Conservation (phyloP, 2,329 filamentous ascomycete species). For the Fusarium redolens region DNA sequence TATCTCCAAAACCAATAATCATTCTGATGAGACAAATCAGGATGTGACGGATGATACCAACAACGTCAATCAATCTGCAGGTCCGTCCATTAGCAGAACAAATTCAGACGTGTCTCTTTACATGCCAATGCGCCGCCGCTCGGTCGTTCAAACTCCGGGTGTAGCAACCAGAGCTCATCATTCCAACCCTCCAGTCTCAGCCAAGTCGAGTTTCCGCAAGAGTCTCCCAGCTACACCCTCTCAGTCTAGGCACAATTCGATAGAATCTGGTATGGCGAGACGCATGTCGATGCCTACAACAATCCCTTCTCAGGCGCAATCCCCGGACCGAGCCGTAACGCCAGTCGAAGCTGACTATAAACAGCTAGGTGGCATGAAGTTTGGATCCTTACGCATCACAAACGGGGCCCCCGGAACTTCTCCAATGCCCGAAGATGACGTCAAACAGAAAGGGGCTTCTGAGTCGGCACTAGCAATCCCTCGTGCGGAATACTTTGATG, state of each 20-base stretch:
- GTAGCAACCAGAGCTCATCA: slow-evolving; percentile 58
- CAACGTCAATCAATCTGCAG: slow-evolving; percentile 32
- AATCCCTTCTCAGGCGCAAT: slow-evolving; percentile 26
- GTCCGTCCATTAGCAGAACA: slow-evolving; percentile 41
- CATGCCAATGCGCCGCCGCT: slow-evolving; percentile 60
- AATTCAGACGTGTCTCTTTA: slow-evolving; percentile 62
- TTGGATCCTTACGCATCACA: slow-evolving; percentile 71
- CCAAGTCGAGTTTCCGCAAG: slow-evolving; percentile 51
- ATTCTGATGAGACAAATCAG: slow-evolving; percentile 28
- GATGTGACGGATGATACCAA: slow-evolving; percentile 40
- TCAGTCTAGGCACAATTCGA: slow-evolving; percentile 53
- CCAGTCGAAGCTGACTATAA: slow-evolving; percentile 67
- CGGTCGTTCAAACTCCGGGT: slow-evolving; percentile 61
- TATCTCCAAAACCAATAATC: slow-evolving; percentile 19
- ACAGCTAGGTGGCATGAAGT: slow-evolving; percentile 71
- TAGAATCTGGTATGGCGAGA: slow-evolving; percentile 51
- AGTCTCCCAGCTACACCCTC: slow-evolving; percentile 54
- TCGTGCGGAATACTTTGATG: slow-evolving; percentile 22
- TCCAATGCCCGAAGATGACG: slow-evolving; percentile 45
- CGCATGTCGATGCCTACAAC: slow-evolving; percentile 51
- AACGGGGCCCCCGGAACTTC: slow-evolving; percentile 68
- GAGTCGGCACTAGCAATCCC: slow-evolving; percentile 3
- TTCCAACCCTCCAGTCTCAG: slow-evolving; percentile 35
- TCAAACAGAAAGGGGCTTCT: slow-evolving; percentile 12
- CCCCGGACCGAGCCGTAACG: slow-evolving; percentile 47